A percentile compares a stretch with the other conserved stretches of the same genome.
Evolutionary conservation across 768 basidiomycete species (phyloP).

Genomic region (Boletus subcaerulescens): DNA sequence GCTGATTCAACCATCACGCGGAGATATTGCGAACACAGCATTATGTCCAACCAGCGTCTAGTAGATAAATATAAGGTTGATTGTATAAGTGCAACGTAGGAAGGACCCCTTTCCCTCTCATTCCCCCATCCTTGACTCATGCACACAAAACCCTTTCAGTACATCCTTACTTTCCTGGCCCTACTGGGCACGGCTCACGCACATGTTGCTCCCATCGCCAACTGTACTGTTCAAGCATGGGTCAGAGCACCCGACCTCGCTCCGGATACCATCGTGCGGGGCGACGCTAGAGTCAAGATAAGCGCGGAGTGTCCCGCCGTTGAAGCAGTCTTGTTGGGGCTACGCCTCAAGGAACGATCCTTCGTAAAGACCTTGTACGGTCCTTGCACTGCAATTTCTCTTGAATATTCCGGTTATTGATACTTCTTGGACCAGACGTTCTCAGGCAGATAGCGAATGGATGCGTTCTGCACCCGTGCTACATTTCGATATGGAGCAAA

Average conservation of each 20-base stretch:
- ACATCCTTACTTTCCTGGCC: neutral
- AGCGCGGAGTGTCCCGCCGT: constrained; percentile 11
- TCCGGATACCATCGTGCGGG: constrained; percentile 9
- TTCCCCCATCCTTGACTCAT: neutral
- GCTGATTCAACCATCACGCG: too few species aligned
- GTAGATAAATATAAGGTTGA: too few species aligned
- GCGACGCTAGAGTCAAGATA: constrained; percentile 16
- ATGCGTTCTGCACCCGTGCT: neutral
- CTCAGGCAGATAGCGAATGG: neutral
- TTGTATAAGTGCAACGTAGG: too few species aligned
- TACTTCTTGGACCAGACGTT: neutral
- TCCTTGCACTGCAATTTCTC: too few species aligned
- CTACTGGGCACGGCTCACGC: neutral
- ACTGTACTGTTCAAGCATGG: constrained; percentile 11
- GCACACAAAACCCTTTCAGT: neutral
- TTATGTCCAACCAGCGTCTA: too few species aligned
- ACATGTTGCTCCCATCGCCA: neutral
- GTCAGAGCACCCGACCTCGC: constrained; percentile 21
- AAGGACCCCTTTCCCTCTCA: neutral
- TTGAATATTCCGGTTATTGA: neutral
- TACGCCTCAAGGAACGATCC: constrained; percentile 22
- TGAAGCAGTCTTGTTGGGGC: constrained; percentile 4
- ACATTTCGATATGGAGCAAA: neutral
- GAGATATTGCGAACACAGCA: too few species aligned
- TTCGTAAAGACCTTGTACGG: constrained; percentile 11